A percentile compares a stretch with the other conserved stretches of the same genome.
Conservation (phyloP, 139 green algal genomes). For the Chlamydomonas incerta region DNA sequence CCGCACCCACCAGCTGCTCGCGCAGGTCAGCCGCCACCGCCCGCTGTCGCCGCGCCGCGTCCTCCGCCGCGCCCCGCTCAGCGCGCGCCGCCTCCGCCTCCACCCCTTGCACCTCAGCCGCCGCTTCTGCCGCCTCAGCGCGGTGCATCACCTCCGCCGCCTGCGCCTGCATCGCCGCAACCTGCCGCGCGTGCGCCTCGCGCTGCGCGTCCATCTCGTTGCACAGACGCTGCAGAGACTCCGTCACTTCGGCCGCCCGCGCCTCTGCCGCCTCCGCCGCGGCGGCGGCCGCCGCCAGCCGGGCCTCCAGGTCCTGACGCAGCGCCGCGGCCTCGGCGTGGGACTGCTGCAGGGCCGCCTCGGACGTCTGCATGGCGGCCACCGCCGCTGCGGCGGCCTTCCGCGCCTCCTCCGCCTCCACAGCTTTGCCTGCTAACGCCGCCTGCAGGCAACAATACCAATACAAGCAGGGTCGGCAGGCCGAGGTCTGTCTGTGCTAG, state of each 20-base stretch:
- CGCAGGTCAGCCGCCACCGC: not conserved
- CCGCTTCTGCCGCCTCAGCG: constrained; percentile 7
- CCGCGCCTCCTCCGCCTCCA: too few relatives aligned
- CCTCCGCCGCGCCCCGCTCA: not conserved
- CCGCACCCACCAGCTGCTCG: constrained; percentile 3
- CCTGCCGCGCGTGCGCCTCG: not conserved
- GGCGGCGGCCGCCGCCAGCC: not conserved
- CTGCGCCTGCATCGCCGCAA: not conserved
- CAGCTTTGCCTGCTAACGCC: too few relatives aligned
- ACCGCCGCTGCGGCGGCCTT: too few relatives aligned
- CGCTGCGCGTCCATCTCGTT: not conserved
- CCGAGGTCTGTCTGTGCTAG: too few relatives aligned
- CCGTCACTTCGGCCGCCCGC: not conserved
- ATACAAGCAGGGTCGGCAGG: too few relatives aligned
- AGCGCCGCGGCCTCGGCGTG: not conserved
- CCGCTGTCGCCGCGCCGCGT: not conserved
- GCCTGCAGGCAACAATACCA: too few relatives aligned
- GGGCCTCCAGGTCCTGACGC: not conserved
- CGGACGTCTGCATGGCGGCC: not conserved
- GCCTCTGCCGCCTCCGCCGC: constrained; percentile 1
- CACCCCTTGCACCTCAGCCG: not conserved
- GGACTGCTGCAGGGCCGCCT: not conserved
- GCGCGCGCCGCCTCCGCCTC: not conserved
- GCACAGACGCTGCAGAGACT: not conserved
- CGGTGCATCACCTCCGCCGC: not conserved